A percentile compares a stretch with the other conserved stretches of the same genome.
These are phyloP conservation scores for Pueraria montana DNA, from an alignment of 306 rosid species.

Conservation along the genomic window DNA sequence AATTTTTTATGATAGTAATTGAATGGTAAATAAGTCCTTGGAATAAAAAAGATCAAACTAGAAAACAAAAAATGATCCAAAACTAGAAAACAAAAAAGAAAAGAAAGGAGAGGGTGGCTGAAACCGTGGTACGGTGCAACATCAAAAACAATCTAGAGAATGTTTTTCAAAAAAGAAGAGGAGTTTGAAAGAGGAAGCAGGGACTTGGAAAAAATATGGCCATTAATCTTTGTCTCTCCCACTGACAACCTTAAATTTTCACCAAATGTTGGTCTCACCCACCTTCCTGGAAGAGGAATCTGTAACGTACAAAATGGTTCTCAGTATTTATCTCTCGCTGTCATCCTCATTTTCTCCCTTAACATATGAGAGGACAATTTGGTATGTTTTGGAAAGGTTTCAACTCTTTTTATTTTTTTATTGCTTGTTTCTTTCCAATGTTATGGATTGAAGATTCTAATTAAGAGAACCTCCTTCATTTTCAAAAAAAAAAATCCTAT, in stretches of 20 bases:
- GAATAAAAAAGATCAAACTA: neutral
- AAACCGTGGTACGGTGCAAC: neutral
- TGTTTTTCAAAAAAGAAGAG: neutral
- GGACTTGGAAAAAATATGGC: neutral
- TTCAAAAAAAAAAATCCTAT: neutral
- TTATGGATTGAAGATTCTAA: neutral
- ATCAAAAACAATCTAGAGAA: neutral
- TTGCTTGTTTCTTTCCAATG: neutral
- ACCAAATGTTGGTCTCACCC: neutral
- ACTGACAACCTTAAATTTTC: neutral
- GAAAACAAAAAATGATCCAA: neutral
- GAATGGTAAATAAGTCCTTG: too few species aligned
- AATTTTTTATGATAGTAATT: too few species aligned
- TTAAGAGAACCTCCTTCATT: too few species aligned
- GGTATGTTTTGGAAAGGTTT: neutral
- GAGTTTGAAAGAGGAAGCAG: neutral
- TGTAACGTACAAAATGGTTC: neutral
- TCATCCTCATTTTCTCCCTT: too few species aligned
- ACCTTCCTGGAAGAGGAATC: conserved; percentile 1
- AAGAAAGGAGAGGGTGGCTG: neutral
- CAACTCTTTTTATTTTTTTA: neutral
- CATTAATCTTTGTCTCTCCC: neutral
- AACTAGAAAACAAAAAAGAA: neutral
- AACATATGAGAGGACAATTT: neutral
- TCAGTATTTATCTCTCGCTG: too few species aligned